These are phyloP conservation scores for Senecio squalidus DNA, from an alignment of 140 eudicot genomes.

Conservation along the genomic window DNA sequence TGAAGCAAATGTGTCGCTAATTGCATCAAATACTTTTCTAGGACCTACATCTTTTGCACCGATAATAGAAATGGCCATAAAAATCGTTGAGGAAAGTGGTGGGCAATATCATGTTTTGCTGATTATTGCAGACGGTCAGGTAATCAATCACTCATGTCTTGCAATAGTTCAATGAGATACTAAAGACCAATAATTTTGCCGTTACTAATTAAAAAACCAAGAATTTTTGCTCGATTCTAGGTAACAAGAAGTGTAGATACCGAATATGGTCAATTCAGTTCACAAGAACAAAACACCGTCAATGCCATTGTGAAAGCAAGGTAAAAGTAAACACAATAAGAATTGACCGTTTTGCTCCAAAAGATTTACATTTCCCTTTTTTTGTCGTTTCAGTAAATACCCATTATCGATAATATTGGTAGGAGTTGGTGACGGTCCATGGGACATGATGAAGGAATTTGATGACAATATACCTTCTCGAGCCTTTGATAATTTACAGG, in stretches of 20 bases:
- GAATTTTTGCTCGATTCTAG: no score
- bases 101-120: conserved; percentile 83
- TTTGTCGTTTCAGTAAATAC: conserved; percentile 34
- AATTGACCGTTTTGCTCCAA: neutral
- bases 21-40: no score
- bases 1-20: no score
- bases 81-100: conserved; percentile 64
- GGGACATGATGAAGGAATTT: conserved; percentile 79
- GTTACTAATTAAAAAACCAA: no score
- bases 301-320: conserved; percentile 87
- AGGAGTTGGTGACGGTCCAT: conserved; percentile 91
- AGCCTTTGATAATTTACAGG: conserved; percentile 82
- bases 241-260: conserved; percentile 70
- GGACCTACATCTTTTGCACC: conserved; percentile 93
- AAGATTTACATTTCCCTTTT: neutral
- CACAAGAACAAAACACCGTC: conserved; percentile 65
- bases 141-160: conserved; percentile 4
- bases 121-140: conserved; percentile 87
- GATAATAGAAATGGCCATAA: conserved; percentile 60
- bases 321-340: conserved; percentile 18
- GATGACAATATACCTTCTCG: conserved; percentile 88
- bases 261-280: conserved; percentile 40
- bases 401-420: conserved; percentile 80
- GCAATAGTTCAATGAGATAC: no score
- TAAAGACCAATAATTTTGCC: no score